A percentile compares a stretch with the other conserved stretches of the same genome.
phyloP scores from a whole-genome alignment of 2,329 filamentous ascomycete species.

The Pseudogymnoascus sp. region DNA sequence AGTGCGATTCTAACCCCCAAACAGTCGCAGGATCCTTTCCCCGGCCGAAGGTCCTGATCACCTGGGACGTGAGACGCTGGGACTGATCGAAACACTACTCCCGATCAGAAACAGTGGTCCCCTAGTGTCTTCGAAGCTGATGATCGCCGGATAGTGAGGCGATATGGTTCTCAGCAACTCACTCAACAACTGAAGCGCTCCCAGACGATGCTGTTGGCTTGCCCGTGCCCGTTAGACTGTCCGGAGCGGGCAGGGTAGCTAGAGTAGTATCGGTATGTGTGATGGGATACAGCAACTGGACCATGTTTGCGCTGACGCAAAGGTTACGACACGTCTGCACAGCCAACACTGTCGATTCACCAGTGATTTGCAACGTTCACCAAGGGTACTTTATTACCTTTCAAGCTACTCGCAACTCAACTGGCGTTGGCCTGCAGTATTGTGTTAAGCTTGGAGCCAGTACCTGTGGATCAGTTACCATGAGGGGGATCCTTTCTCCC shows the following conservation, averaged over 20 bases:
- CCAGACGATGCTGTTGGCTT: not conserved
- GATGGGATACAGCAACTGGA: not conserved
- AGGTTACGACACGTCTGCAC: not conserved
- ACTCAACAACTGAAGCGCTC: not conserved
- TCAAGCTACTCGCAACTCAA: not conserved
- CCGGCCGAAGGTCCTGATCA: not conserved
- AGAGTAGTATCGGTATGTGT: not conserved
- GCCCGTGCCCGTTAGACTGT: not conserved
- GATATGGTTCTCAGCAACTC: not conserved
- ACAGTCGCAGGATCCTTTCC: constrained; percentile 1
- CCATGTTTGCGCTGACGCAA: not conserved
- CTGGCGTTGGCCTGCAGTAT: not conserved
- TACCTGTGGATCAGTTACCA: constrained; percentile 4
- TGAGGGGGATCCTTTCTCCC: constrained; percentile 1
- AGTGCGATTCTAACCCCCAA: not conserved
- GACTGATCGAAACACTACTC: not conserved
- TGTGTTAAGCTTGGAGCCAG: not conserved
- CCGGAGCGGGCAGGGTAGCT: not conserved
- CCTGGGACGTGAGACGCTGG: constrained; percentile 2
- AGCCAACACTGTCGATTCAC: not conserved
- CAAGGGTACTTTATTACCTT: constrained; percentile 1
- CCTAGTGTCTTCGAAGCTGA: not conserved
- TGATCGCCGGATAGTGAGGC: not conserved
- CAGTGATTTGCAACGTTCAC: not conserved
- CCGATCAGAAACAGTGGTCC: not conserved